Evolutionary conservation across 2,329 filamentous ascomycete genomes (phyloP).

Genomic region (Pezizomycotina sp.): DNA sequence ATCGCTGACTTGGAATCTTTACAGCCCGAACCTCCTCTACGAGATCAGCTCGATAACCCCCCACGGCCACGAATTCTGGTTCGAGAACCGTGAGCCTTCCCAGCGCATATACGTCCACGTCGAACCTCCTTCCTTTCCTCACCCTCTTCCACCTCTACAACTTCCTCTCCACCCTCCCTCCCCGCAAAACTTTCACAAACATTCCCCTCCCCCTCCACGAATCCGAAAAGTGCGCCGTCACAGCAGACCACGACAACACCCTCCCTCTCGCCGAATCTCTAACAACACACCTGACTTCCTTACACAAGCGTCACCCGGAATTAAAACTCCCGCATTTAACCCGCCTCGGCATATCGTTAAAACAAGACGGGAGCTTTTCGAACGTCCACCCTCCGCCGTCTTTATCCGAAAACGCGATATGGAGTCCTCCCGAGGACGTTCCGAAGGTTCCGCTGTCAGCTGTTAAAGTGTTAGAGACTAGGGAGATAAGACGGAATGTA

Average conservation of each 20-base stretch:
- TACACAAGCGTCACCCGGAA: constrained; percentile 4
- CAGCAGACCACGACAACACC: constrained; percentile 12
- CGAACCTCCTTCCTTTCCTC: background rate
- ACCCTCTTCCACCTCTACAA: constrained; percentile 7
- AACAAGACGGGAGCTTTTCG: constrained; percentile 8
- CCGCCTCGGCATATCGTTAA: constrained; percentile 12
- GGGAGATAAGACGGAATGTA: constrained; percentile 16
- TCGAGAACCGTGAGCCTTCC: too few species aligned
- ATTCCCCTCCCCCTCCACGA: constrained; percentile 12
- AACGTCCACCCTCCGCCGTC: constrained; percentile 11
- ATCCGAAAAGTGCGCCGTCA: constrained; percentile 3
- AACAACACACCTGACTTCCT: constrained; percentile 2
- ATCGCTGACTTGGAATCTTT: too few species aligned
- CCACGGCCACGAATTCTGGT: too few species aligned
- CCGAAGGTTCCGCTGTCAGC: constrained; percentile 9
- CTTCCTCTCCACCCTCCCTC: constrained; percentile 12
- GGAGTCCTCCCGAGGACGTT: constrained; percentile 11
- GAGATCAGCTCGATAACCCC: constrained; percentile 14
- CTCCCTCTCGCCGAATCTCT: constrained; percentile 3
- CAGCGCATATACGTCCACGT: too few species aligned
- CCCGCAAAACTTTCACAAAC: constrained; percentile 14
- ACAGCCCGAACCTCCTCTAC: constrained; percentile 16
- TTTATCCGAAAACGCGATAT: constrained; percentile 18
- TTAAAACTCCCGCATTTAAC: constrained; percentile 6
- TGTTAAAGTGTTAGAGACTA: constrained; percentile 13